A percentile compares a stretch with the other conserved stretches of the same genome.
phyloP scores from a whole-genome alignment of 169 alveolate species.

The Eimeria falciformis region DNA sequence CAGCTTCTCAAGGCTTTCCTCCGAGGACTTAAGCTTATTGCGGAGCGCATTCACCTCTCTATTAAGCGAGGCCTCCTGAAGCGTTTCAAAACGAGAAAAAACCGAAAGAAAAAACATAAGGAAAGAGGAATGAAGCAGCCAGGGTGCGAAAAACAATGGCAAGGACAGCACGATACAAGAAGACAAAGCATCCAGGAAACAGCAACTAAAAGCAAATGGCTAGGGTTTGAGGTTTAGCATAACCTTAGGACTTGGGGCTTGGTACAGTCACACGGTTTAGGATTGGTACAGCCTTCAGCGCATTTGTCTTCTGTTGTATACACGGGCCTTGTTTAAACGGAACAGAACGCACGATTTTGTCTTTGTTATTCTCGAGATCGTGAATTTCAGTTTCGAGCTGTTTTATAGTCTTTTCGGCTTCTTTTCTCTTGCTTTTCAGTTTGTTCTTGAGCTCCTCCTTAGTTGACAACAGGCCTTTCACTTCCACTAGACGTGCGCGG shows the following conservation, averaged over 20 bases:
- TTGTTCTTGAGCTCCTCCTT: not conserved
- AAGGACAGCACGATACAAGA: too few species aligned
- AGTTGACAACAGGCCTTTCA: not conserved
- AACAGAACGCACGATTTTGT: conserved; percentile 61
- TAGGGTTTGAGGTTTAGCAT: too few species aligned
- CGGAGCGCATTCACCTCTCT: conserved; percentile 60
- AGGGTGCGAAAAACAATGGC: too few species aligned
- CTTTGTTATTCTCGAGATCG: conserved; percentile 77
- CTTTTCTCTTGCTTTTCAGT: not conserved
- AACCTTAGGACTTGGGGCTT: too few species aligned
- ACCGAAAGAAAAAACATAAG: not conserved
- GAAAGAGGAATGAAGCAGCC: too few species aligned
- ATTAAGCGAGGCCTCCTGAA: conserved; percentile 58
- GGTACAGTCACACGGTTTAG: too few species aligned
- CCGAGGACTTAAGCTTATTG: conserved; percentile 31
- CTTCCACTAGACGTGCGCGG: conserved; percentile 27
- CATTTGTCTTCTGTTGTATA: too few species aligned
- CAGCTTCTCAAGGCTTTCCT: conserved; percentile 21
- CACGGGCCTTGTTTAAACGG: too few species aligned
- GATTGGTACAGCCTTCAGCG: too few species aligned
- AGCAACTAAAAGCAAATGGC: too few species aligned
- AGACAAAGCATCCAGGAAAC: too few species aligned
- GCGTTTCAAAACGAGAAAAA: too few species aligned
- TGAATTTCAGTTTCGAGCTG: conserved; percentile 15
- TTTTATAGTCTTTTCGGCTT: not conserved